Percentiles rank a stretch among this genome's conserved stretches.
phyloP scores from a whole-genome alignment of 805 yeast species.

The Kodamaea sagamina region DNA sequence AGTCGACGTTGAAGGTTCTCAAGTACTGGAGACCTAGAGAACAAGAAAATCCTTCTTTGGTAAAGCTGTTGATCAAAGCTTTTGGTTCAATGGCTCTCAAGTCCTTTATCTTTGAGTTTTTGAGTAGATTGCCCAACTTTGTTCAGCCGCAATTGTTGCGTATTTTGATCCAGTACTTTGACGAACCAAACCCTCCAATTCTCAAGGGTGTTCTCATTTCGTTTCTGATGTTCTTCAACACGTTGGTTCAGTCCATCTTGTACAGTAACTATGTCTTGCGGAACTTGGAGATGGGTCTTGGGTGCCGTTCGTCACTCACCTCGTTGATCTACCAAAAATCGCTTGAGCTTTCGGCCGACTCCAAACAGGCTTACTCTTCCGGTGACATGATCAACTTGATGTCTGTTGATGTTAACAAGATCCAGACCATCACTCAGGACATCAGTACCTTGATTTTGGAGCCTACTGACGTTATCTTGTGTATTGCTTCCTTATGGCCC shows the following conservation, averaged over 20 bases:
- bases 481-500: conserved; percentile 23
- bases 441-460: conserved; percentile 58
- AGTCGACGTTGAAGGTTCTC: conserved; percentile 18
- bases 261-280: conserved; percentile 68
- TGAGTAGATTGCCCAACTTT: conserved; percentile 40
- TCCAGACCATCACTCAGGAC: conserved; percentile 30
- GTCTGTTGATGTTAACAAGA: conserved; percentile 26
- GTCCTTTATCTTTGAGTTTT: conserved; percentile 28
- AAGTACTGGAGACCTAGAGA: conserved; percentile 19
- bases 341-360: conserved; percentile 33
- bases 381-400: conserved; percentile 29
- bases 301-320: conserved; percentile 28
- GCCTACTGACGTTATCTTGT: conserved; percentile 42
- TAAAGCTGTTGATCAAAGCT: conserved; percentile 24
- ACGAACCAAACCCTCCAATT: conserved; percentile 48
- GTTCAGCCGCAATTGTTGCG: conserved; percentile 84
- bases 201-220: conserved; percentile 67
- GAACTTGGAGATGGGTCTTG: conserved; percentile 58
- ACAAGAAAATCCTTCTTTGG: conserved; percentile 16
- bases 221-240: conserved; percentile 59
- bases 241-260: conserved; percentile 60
- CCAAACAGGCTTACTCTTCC: conserved; percentile 20
- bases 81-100: conserved; percentile 27
- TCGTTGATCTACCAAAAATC: conserved; percentile 26
- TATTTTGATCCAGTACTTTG: conserved; percentile 61